Evolutionary conservation across 1,284 basidiomycete species (phyloP).

Genomic region (Fomitiporia mediterranea): DNA sequence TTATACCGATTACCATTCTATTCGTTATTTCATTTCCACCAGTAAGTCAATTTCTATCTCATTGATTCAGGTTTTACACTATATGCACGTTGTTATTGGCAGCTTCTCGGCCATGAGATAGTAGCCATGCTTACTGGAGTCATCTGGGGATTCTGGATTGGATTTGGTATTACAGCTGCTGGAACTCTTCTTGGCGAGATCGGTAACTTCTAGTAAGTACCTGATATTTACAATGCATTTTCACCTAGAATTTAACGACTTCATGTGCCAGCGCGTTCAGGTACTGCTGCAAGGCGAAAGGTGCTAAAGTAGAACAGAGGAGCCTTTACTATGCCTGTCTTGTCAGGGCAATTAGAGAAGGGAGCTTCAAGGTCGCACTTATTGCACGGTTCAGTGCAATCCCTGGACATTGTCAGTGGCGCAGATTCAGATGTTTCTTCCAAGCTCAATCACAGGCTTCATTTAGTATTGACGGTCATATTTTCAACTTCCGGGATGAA

Average conservation of each 20-base stretch:
- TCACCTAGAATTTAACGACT: background rate
- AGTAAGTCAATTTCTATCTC: conserved; percentile 17
- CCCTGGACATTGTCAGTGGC: conserved; percentile 62
- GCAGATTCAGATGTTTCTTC: background rate
- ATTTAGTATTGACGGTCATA: background rate
- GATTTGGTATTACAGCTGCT: conserved; percentile 58
- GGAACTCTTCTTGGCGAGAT: conserved; percentile 67
- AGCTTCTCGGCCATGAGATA: conserved; percentile 52
- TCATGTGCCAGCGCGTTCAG: conserved; percentile 51
- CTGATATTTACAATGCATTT: conserved; percentile 35
- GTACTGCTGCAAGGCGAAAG: conserved; percentile 56
- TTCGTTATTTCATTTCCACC: conserved; percentile 31
- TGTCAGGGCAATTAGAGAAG: conserved; percentile 71
- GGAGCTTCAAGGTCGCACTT: conserved; percentile 74
- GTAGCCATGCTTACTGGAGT: conserved; percentile 49
- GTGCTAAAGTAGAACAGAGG: conserved; percentile 66
- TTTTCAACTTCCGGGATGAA: conserved; percentile 70
- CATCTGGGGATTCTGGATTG: conserved; percentile 46
- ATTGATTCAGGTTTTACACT: conserved; percentile 9
- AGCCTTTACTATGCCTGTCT: conserved; percentile 76
- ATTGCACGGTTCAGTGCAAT: conserved; percentile 76
- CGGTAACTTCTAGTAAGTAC: conserved; percentile 69
- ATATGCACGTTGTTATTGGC: conserved; percentile 13
- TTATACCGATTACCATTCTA: conserved; percentile 41
- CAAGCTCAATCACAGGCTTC: conserved; percentile 8